phyloP scores from a whole-genome alignment of 192 early-diverging fungal species.

The Rhizophagus clarus region DNA sequence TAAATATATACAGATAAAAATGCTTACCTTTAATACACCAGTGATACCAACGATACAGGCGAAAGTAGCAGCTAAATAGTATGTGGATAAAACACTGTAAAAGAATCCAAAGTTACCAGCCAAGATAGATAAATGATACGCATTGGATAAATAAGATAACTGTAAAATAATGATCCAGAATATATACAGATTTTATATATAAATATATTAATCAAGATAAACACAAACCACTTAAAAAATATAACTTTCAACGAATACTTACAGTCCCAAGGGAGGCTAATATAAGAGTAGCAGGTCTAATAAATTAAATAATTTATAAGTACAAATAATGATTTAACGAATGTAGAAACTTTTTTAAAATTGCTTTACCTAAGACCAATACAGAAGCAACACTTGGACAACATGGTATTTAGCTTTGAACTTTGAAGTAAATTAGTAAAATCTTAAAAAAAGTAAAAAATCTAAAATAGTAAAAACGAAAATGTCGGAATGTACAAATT shows the following conservation, averaged over 20 bases:
- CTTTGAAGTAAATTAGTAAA: neutral
- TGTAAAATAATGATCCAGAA: neutral
- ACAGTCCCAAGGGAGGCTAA: constrained; percentile 31
- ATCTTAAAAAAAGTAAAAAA: too few relatives aligned
- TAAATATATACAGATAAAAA: neutral
- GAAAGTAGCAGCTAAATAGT: constrained; percentile 20
- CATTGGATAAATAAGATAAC: constrained; percentile 25
- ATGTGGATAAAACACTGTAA: constrained; percentile 30
- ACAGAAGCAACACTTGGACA: constrained; percentile 35
- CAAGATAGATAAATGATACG: constrained; percentile 23
- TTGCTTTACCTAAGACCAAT: constrained; percentile 30
- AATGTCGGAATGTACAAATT: too few relatives aligned
- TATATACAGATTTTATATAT: too few relatives aligned
- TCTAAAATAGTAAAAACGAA: too few relatives aligned
- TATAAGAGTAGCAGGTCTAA: constrained; percentile 33
- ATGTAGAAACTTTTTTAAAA: neutral
- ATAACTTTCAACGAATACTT: neutral
- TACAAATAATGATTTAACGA: neutral
- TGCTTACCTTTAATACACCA: constrained; percentile 33
- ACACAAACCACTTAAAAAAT: neutral
- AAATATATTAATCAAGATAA: neutral
- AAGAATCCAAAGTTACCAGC: constrained; percentile 4
- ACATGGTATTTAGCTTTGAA: constrained; percentile 27
- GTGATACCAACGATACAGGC: constrained; percentile 28
- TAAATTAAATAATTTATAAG: neutral